These are phyloP conservation scores for Trichoderma breve DNA, from an alignment of 2,329 filamentous ascomycete species.

Conservation along the genomic window DNA sequence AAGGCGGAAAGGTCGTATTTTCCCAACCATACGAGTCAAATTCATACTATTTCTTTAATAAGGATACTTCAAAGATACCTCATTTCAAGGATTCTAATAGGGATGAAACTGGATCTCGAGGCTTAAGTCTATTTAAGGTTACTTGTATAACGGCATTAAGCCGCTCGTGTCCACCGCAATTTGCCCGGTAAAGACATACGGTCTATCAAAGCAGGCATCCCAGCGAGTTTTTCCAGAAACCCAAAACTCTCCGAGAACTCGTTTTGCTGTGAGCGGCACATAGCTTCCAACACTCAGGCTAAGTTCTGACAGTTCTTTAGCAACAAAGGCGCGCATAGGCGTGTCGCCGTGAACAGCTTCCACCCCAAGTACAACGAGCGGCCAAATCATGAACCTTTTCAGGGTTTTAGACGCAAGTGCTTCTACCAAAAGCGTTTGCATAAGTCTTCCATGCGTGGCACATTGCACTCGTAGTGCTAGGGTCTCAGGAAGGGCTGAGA, in stretches of 20 bases:
- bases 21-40: neutral
- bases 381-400: slow-evolving; percentile 7
- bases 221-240: neutral
- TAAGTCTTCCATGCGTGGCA: neutral
- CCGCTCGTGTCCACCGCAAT: slow-evolving; percentile 7
- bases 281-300: neutral
- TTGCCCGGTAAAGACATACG: neutral
- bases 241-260: neutral
- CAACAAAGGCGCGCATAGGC: neutral
- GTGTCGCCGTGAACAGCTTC: neutral
- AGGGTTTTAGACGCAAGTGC: neutral
- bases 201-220: slow-evolving; percentile 2
- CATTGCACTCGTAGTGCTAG: neutral
- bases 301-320: neutral
- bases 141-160: neutral
- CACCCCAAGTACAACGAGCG: neutral
- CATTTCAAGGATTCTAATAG: neutral
- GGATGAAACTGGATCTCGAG: neutral
- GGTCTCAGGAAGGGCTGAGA: neutral
- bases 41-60: neutral
- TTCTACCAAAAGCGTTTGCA: neutral
- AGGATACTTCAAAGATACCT: neutral
- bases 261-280: neutral
- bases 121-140: neutral
- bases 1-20: neutral